phyloP scores from a whole-genome alignment of 2,329 filamentous ascomycete genomes.

The Xylaria sp. region DNA sequence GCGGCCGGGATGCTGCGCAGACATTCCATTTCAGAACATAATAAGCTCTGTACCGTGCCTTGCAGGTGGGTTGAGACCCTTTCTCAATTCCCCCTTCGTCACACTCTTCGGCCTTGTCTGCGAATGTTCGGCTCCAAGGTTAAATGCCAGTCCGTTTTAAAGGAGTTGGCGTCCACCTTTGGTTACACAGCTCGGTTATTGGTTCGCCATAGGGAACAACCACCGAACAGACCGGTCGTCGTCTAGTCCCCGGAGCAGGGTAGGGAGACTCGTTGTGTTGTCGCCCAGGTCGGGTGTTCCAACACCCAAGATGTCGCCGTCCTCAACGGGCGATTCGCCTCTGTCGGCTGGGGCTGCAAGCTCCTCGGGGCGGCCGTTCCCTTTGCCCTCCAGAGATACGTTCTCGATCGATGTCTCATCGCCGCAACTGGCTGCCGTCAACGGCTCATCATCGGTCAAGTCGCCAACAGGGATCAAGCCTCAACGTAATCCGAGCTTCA shows the following conservation, averaged over 20 bases:
- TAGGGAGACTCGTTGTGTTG: constrained; percentile 48
- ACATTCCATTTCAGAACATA: constrained; percentile 37
- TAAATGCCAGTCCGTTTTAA: constrained; percentile 37
- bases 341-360: constrained; percentile 49
- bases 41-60: constrained; percentile 41
- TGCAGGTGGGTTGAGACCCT: constrained; percentile 33
- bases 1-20: too few relatives aligned
- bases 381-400: constrained; percentile 52
- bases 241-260: constrained; percentile 30
- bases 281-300: constrained; percentile 55
- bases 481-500: constrained; percentile 56
- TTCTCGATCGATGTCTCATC: constrained; percentile 57
- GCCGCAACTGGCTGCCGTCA: constrained; percentile 49
- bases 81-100: constrained; percentile 35
- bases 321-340: constrained; percentile 60
- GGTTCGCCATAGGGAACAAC: constrained; percentile 4
- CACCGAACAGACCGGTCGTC: constrained; percentile 22
- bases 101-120: constrained; percentile 22
- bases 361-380: constrained; percentile 49
- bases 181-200: constrained; percentile 35
- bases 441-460: constrained; percentile 54
- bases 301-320: constrained; percentile 53
- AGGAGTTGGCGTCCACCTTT: constrained; percentile 30
- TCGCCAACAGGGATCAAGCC: constrained; percentile 57
- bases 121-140: constrained; percentile 31